Conservation (phyloP, 1,284 basidiomycete genomes). For the Pseudozyma sp. region DNA sequence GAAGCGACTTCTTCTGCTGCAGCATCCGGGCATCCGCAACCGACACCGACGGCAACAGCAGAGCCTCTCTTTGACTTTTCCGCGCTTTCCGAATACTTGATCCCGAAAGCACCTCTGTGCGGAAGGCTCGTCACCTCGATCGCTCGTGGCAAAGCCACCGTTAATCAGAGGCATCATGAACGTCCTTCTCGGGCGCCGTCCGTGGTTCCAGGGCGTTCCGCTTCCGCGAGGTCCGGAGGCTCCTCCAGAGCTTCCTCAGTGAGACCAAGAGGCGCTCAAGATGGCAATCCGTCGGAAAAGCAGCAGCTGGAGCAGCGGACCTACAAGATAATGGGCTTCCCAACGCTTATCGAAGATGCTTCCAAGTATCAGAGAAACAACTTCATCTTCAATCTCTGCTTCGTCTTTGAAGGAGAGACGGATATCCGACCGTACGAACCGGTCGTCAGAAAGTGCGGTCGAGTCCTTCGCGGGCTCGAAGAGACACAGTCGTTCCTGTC, state of each 20-base stretch:
- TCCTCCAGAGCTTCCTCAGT: constrained; percentile 27
- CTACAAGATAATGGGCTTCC: constrained; percentile 65
- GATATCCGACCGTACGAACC: constrained; percentile 95
- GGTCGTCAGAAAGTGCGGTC: constrained; percentile 90
- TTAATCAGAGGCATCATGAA: constrained; percentile 1
- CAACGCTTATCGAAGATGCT: constrained; percentile 58
- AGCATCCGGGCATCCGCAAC: constrained; percentile 6
- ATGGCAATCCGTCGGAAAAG: background rate
- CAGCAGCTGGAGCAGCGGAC: constrained; percentile 26
- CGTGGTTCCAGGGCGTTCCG: constrained; percentile 13
- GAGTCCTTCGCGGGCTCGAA: constrained; percentile 88
- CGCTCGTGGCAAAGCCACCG: constrained; percentile 28
- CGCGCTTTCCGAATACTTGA: constrained; percentile 91
- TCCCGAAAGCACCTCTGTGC: constrained; percentile 86
- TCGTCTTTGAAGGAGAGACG: constrained; percentile 88
- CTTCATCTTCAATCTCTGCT: constrained; percentile 90
- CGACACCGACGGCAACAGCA: constrained; percentile 6
- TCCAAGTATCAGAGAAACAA: constrained; percentile 69
- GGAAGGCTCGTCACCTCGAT: constrained; percentile 81
- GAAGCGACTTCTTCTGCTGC: constrained; percentile 3
- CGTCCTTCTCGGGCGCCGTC: constrained; percentile 21
- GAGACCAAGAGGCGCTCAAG: constrained; percentile 4
- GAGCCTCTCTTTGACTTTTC: constrained; percentile 85
- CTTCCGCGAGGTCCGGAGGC: constrained; percentile 17
- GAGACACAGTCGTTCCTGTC: constrained; percentile 91